These are phyloP conservation scores for Amanita inopinata DNA, from an alignment of 768 basidiomycete species.

Conservation along the genomic window DNA sequence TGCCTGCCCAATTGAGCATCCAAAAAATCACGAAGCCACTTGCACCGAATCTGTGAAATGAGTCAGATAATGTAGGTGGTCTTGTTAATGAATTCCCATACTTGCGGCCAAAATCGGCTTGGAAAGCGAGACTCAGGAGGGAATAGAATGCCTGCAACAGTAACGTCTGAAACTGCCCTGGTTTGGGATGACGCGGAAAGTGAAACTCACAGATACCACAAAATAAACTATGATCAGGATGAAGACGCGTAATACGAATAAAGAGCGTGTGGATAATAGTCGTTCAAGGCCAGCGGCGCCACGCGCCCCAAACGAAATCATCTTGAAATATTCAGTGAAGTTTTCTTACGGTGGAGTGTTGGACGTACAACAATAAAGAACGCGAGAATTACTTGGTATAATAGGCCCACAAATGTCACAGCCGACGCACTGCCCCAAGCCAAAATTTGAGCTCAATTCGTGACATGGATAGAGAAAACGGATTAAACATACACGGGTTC, in stretches of 20 bases:
- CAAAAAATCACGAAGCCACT: slow-evolving; percentile 57
- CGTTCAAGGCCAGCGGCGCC: slow-evolving; percentile 19
- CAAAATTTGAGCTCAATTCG: too few species aligned
- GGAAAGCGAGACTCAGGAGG: slow-evolving; percentile 51
- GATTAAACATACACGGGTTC: slow-evolving; percentile 48
- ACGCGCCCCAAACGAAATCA: slow-evolving; percentile 22
- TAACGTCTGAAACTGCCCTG: too few species aligned
- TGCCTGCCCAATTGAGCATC: slow-evolving; percentile 60
- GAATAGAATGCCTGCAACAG: slow-evolving; percentile 58
- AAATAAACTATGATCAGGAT: too few species aligned
- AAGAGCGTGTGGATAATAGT: too few species aligned
- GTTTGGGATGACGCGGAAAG: too few species aligned
- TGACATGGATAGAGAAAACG: too few species aligned
- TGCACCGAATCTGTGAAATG: slow-evolving; percentile 31
- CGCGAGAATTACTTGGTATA: slow-evolving; percentile 40
- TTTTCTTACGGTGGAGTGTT: background rate
- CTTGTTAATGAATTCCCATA: slow-evolving; percentile 19
- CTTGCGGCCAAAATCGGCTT: slow-evolving; percentile 43
- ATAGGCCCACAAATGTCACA: slow-evolving; percentile 42
- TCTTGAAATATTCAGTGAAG: slow-evolving; percentile 14
- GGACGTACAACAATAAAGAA: slow-evolving; percentile 32
- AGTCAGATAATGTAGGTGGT: background rate
- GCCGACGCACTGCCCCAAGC: slow-evolving; percentile 33
- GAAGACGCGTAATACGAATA: too few species aligned
- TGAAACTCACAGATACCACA: too few species aligned